Evolutionary conservation across 2,329 filamentous ascomycete species (phyloP).

Genomic region (Penicillium sp.): DNA sequence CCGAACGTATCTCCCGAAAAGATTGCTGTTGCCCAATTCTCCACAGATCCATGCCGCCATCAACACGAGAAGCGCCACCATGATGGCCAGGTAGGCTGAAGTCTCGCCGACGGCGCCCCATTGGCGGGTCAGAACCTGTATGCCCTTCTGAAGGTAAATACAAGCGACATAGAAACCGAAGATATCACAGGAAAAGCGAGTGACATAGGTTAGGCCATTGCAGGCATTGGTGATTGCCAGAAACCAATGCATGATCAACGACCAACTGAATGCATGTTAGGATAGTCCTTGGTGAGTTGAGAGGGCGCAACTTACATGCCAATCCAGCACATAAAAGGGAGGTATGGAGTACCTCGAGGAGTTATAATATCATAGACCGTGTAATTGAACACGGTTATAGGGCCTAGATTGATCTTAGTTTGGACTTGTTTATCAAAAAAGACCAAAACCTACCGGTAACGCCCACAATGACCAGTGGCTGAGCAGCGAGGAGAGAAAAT

Average conservation of each 20-base stretch:
- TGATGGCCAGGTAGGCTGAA: constrained; percentile 71
- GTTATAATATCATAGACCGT: constrained; percentile 86
- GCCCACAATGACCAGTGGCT: constrained; percentile 84
- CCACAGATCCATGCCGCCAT: constrained; percentile 70
- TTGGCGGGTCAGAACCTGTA: constrained; percentile 75
- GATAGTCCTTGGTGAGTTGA: background rate
- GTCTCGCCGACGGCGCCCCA: constrained; percentile 55
- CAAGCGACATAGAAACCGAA: constrained; percentile 92
- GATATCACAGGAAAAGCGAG: constrained; percentile 85
- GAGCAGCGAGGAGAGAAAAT: constrained; percentile 72
- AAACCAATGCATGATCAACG: constrained; percentile 76
- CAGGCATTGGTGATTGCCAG: constrained; percentile 80
- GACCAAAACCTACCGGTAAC: constrained; percentile 59
- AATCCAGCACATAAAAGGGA: constrained; percentile 89
- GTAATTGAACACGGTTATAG: constrained; percentile 91
- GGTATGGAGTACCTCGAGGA: constrained; percentile 71
- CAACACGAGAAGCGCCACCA: constrained; percentile 70
- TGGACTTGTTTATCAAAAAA: background rate
- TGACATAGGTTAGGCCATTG: constrained; percentile 83
- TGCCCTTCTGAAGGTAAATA: constrained; percentile 86
- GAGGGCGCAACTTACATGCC: constrained; percentile 55
- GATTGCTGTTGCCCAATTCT: constrained; percentile 61
- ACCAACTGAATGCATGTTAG: constrained; percentile 56
- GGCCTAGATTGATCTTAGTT: constrained; percentile 46
- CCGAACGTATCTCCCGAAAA: constrained; percentile 70